Percentiles rank a stretch among this genome's conserved stretches.
phyloP scores from a whole-genome alignment of 2,329 filamentous ascomycete genomes.

The Aspergillus viridinutans region DNA sequence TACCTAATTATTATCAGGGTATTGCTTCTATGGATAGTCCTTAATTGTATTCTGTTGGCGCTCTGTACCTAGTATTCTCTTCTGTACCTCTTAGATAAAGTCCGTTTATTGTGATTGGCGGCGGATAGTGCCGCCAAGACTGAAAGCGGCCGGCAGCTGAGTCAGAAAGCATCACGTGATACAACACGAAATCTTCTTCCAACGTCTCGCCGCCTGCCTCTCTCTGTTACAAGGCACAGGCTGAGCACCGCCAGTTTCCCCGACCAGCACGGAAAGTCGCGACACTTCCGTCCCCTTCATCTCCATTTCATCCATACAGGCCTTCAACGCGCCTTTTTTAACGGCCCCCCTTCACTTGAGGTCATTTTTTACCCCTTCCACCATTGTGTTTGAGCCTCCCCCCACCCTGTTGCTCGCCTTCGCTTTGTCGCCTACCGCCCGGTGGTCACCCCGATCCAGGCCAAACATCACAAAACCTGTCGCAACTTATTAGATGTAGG shows the following conservation, averaged over 20 bases:
- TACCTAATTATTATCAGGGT: neutral
- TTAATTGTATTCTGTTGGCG: neutral
- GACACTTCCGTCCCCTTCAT: constrained; percentile 37
- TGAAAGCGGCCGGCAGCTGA: constrained; percentile 16
- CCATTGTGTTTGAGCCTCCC: constrained; percentile 15
- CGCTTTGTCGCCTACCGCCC: constrained; percentile 19
- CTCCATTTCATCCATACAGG: constrained; percentile 34
- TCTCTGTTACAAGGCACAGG: constrained; percentile 28
- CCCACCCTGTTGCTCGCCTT: constrained; percentile 14
- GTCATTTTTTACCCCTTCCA: constrained; percentile 14
- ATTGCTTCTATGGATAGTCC: no score
- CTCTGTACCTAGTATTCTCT: neutral
- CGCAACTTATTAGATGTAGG: constrained; percentile 30
- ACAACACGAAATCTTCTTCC: constrained; percentile 30
- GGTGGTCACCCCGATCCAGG: constrained; percentile 11
- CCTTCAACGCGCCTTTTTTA: constrained; percentile 29
- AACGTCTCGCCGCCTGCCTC: constrained; percentile 28
- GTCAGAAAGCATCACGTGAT: constrained; percentile 25
- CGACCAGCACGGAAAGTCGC: constrained; percentile 33
- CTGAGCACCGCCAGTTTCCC: constrained; percentile 37
- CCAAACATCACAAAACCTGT: constrained; percentile 31
- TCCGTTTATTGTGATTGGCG: neutral
- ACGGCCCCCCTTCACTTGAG: constrained; percentile 22
- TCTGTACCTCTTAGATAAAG: no score
- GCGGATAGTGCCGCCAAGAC: neutral